Base-by-base conservation (phyloP, 2,329 filamentous ascomycete genomes). In the Lasiodiplodia sp. region DNA sequence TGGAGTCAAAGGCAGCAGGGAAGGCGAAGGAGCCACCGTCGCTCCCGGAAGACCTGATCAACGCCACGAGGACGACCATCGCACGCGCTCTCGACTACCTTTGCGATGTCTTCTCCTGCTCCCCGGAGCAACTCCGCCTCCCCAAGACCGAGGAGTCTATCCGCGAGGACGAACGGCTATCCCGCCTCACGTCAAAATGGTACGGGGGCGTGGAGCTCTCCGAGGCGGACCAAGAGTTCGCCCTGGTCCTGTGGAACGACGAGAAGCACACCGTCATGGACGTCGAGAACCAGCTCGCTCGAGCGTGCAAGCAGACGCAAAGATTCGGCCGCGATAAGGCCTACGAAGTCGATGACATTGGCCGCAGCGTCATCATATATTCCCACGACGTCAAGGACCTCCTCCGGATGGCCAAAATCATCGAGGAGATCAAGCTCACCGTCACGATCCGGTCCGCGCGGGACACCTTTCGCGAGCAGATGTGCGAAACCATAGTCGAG, bases 201-300 rank as follows among this genome's bases (percentile, higher is more conserved):
- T 96, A 94, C 72, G 79, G 79, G 11, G 77, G 76, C 0, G 88
- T 87, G 1, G 88, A 92, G 73, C 83, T 88, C 47, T 77, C 81
- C 7, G 87, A 90, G 68, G 84, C 88, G 2, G 86, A 90, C 28
- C 88, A 88, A 14, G 93, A 97, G 74, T 99, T 91, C 78, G 91
- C 92, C 5, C 83, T 99, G 55, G 84, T 97, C 18, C 84, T 99
- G 5, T 99, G 96, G 96, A 99, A 99, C 74, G 96, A 99, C 72
- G 96, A 99, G 82, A 99, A 99, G 80, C 96, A 99, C 78, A 99
- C 96, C 0, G 91, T 98, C 53, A 88, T 90, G 57, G 96, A 99
- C 78, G 95, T 99, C 6, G 87, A 91, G 72, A 89, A 96, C 68
- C 95, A 98, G 78, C 93, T 99, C 25, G 92, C 93, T 3, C 88